Conservation (phyloP, 345 rosid genomes). For the Theobroma cacao region DNA sequence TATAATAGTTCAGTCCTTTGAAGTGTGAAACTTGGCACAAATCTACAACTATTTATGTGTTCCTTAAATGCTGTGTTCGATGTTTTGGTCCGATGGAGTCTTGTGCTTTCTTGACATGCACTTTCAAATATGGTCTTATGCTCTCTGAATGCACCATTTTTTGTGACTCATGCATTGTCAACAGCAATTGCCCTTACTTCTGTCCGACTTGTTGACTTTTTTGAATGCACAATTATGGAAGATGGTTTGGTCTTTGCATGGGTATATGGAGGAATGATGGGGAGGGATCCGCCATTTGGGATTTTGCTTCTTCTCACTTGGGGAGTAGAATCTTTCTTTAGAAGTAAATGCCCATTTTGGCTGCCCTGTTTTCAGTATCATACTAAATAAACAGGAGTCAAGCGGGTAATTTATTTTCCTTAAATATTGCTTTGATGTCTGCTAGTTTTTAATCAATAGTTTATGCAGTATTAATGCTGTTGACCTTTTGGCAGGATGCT, state of each 20-base stretch:
- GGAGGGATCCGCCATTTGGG: constrained; percentile 25
- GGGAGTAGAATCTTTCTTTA: constrained; percentile 29
- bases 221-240: constrained; percentile 21
- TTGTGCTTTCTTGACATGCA: constrained; percentile 48
- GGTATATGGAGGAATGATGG: constrained; percentile 32
- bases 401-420: constrained; percentile 40
- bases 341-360: constrained; percentile 29
- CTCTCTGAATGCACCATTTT: constrained; percentile 40
- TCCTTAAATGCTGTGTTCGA: constrained; percentile 41
- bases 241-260: constrained; percentile 22
- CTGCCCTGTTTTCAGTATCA: constrained; percentile 31
- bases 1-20: constrained; percentile 33
- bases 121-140: constrained; percentile 36
- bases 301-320: constrained; percentile 28
- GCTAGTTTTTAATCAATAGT: constrained; percentile 25
- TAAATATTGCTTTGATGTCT: constrained; percentile 17
- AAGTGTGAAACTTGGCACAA: constrained; percentile 40
- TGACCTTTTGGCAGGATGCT: constrained; percentile 57
- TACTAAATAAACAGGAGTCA: constrained; percentile 36
- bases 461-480: constrained; percentile 33
- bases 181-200: constrained; percentile 23
- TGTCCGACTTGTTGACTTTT: constrained; percentile 12
- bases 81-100: constrained; percentile 38
- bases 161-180: constrained; percentile 27
- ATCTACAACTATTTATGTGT: constrained; percentile 37